Evolutionary conservation across 164 flowering plant genomes (phyloP).

Genomic region (Dillenia turbinata): DNA sequence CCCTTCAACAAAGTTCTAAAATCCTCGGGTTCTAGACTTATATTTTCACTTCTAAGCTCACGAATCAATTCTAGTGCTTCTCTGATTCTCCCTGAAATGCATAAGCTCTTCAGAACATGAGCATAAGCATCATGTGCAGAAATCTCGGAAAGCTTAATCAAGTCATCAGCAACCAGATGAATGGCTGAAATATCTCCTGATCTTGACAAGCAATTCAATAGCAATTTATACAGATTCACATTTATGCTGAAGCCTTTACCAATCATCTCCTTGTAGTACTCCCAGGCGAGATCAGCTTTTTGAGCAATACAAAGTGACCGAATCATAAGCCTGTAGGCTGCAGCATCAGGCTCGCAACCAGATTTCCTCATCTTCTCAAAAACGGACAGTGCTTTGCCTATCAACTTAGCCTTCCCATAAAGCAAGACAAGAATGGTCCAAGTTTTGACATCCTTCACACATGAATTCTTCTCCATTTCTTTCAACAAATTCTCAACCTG

Average conservation of each 20-base stretch:
- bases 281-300: constrained; percentile 68
- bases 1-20: constrained; percentile 64
- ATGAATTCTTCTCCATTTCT: constrained; percentile 55
- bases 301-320: constrained; percentile 39
- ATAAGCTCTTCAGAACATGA: constrained; percentile 53
- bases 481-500: constrained; percentile 45
- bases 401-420: constrained; percentile 56
- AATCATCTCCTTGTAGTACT: constrained; percentile 73
- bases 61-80: constrained; percentile 70
- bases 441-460: constrained; percentile 55
- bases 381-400: constrained; percentile 49
- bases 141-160: constrained; percentile 44
- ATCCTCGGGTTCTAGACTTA: constrained; percentile 24
- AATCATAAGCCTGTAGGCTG: constrained; percentile 41
- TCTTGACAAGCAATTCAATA: constrained; percentile 47
- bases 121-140: constrained; percentile 38
- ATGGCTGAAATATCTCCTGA: constrained; percentile 49
- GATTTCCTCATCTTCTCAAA: constrained; percentile 60
- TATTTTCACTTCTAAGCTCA: constrained; percentile 39
- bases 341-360: constrained; percentile 56
- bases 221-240: constrained; percentile 28
- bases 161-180: constrained; percentile 53
- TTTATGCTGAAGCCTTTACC: constrained; percentile 38
- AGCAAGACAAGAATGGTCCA: constrained; percentile 66
- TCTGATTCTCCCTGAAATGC: constrained; percentile 54